phyloP scores from a whole-genome alignment of 768 basidiomycete genomes.

The Amanita pallidorosea region DNA sequence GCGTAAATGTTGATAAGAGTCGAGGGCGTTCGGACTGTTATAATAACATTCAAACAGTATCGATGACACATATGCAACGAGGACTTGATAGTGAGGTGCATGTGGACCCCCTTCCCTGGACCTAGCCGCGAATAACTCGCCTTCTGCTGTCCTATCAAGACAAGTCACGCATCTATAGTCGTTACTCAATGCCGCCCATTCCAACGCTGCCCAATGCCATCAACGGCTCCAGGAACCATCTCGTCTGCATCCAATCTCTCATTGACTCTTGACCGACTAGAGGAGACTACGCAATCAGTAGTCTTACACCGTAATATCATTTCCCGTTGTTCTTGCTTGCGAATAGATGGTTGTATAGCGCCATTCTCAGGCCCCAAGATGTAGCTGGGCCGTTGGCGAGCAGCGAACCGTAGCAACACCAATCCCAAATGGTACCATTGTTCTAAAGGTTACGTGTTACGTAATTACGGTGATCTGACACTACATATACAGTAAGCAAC shows the following conservation, averaged over 20 bases:
- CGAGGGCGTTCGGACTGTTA: slow-evolving; percentile 76
- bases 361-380: slow-evolving; percentile 94
- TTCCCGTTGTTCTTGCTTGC: slow-evolving; percentile 76
- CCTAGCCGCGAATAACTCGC: slow-evolving; percentile 33
- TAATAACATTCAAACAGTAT: too few species aligned
- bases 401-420: slow-evolving; percentile 82
- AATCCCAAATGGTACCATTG: slow-evolving; percentile 17
- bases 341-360: slow-evolving; percentile 84
- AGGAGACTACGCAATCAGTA: slow-evolving; percentile 68
- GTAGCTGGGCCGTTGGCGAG: slow-evolving; percentile 89
- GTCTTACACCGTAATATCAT: slow-evolving; percentile 91
- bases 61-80: not conserved
- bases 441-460: too few species aligned
- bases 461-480: too few species aligned
- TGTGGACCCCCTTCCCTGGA: slow-evolving; percentile 66
- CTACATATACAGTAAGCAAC: too few species aligned
- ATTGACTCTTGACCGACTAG: too few species aligned
- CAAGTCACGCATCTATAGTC: slow-evolving; percentile 67
- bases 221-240: slow-evolving; percentile 80
- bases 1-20: slow-evolving; percentile 74
- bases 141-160: not conserved
- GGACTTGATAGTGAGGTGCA: slow-evolving; percentile 82
- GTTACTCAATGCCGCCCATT: slow-evolving; percentile 87
- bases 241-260: slow-evolving; percentile 37
- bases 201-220: slow-evolving; percentile 65